Evolutionary conservation across 805 yeast genomes (phyloP), one percentile per base, ranked within the genome.

Genomic region (Wickerhamiella dianesei): DNA sequence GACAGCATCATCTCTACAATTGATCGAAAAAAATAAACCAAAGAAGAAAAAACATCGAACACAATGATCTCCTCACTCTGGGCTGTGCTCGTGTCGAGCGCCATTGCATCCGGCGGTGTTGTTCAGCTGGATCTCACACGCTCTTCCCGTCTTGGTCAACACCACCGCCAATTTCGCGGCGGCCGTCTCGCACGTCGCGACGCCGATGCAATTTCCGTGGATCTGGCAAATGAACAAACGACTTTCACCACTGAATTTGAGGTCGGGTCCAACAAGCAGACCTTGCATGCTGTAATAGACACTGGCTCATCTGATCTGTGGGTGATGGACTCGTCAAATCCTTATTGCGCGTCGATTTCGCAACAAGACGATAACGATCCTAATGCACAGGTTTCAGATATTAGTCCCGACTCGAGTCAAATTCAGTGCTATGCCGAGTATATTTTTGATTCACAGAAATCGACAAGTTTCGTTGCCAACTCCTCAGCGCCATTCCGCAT

Each of bases 301-400:
- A 80, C 87, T 0, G 87, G 87, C 2, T 78, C 85, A 0, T 70
- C 80, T 1, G 87, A 80, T 57, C 58, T 80, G 37, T 79, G 83
- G 83, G 70, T 78, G 16, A 50, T 49, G 41, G 39, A 44, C 8
- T 14, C 36, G 13, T 19, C 32, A n/a, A 56, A 49, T 40, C 54
- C 54, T 21, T 47, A 37, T 37, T 51, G 52, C 35, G 6, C 32
- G 21, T 14, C 25, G 6, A 20, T 16, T 14, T n/a, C 40, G 16
- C 51, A 39, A 48, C 5, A 6, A 6, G 8, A 5, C 6, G 21
- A 39, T n/a, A 14, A 21, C 16, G 41, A 5, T 8, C 6, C 6
- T 25, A 12, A 25, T 12, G 6, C 32, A 25, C 6, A 8, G 8
- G 8, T 22, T 5, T 6, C 41, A 5, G 14, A 6, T 8, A 18